Conservation (phyloP, 495 filamentous ascomycete species). For the Neurospora cerealis region DNA sequence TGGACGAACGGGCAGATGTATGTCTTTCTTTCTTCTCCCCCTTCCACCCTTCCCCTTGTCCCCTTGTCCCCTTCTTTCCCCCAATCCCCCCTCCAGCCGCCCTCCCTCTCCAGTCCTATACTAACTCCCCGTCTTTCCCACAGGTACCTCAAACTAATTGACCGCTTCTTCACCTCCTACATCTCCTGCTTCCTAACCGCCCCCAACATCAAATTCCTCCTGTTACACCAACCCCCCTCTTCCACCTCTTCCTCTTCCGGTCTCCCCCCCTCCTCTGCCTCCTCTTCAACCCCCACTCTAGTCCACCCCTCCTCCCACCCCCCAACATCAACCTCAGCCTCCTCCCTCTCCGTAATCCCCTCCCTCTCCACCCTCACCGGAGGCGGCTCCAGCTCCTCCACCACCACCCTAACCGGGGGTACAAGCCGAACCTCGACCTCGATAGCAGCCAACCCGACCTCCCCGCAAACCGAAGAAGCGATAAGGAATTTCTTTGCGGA, state of each 20-base stretch:
- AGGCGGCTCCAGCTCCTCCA: background rate
- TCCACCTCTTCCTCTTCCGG: conserved; percentile 15
- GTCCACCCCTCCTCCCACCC: background rate
- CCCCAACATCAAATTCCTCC: conserved; percentile 74
- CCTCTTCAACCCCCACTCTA: background rate
- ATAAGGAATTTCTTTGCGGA: conserved; percentile 88
- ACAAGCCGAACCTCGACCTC: conserved; percentile 45
- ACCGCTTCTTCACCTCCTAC: conserved; percentile 84
- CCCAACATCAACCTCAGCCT: conserved; percentile 15
- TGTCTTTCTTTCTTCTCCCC: conserved; percentile 4
- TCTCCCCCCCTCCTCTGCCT: background rate
- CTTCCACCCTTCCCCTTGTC: background rate
- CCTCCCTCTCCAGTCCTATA: no score
- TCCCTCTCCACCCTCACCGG: background rate
- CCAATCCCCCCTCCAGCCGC: no score
- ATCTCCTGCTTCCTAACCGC: conserved; percentile 87
- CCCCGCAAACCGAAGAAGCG: conserved; percentile 85
- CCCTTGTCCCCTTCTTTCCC: background rate
- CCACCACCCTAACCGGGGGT: background rate
- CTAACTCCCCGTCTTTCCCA: no score
- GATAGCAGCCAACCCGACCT: conserved; percentile 71
- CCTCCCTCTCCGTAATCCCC: background rate
- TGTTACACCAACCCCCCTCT: conserved; percentile 68
- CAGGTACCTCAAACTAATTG: conserved; percentile 95
- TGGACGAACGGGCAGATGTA: conserved; percentile 79